Conservation (phyloP, 768 basidiomycete species). For the Psilocybe subaeruginosa region DNA sequence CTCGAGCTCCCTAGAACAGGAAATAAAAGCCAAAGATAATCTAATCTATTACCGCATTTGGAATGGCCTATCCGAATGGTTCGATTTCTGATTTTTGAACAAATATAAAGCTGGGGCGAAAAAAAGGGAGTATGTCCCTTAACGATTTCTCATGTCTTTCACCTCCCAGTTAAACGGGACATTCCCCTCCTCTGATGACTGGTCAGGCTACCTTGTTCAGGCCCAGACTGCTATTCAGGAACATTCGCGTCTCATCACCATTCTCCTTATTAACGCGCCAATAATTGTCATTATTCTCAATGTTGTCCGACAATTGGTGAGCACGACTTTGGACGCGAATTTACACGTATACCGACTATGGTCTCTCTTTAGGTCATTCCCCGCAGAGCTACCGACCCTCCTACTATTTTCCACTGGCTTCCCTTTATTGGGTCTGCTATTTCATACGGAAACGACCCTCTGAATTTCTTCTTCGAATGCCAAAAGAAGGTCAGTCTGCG, state of each 20-base stretch:
- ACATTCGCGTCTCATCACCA: constrained; percentile 39
- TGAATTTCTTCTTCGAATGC: constrained; percentile 82
- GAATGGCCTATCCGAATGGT: constrained; percentile 28
- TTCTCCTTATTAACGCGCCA: constrained; percentile 69
- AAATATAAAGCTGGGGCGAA: constrained; percentile 20
- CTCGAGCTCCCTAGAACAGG: background rate
- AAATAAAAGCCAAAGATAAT: constrained; percentile 5
- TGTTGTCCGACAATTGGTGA: constrained; percentile 77
- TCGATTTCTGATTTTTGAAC: constrained; percentile 33
- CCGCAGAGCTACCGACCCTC: constrained; percentile 73
- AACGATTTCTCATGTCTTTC: constrained; percentile 36
- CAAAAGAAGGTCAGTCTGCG: constrained; percentile 65
- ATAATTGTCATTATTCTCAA: constrained; percentile 72
- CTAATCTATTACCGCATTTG: constrained; percentile 20
- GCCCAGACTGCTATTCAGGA: constrained; percentile 41
- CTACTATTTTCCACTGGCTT: constrained; percentile 91
- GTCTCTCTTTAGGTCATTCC: constrained; percentile 57
- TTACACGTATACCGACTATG: background rate
- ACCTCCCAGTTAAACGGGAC: constrained; percentile 38
- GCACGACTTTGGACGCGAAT: constrained; percentile 24
- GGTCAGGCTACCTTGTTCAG: constrained; percentile 46
- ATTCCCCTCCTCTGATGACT: constrained; percentile 40
- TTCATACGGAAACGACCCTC: constrained; percentile 89
- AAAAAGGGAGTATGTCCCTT: constrained; percentile 13
- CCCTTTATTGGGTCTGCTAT: constrained; percentile 91